A percentile compares a stretch with the other conserved stretches of the same genome.
Conservation (phyloP, 768 basidiomycete genomes). For the Hericium rajendrae region DNA sequence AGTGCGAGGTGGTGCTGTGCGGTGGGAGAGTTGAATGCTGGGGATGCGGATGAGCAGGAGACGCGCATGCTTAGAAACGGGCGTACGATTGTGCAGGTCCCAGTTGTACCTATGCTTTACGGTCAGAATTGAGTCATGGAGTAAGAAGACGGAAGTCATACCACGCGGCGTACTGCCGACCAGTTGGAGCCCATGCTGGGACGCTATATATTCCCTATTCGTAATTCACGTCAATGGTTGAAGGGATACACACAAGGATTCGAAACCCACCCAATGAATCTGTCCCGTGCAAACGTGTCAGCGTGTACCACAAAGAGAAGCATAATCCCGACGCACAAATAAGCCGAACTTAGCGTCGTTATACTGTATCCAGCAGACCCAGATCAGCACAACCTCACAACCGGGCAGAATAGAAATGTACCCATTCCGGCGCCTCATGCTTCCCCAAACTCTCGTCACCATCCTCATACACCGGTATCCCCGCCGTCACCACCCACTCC, state of each 20-base stretch:
- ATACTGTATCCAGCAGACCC: neutral
- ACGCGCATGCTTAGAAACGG: neutral
- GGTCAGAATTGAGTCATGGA: too few relatives aligned
- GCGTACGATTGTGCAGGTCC: neutral
- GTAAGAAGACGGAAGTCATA: neutral
- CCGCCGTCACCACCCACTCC: conserved; percentile 28
- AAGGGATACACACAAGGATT: too few relatives aligned
- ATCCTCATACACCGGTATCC: conserved; percentile 32
- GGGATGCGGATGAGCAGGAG: neutral
- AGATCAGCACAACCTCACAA: neutral
- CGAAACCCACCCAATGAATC: neutral
- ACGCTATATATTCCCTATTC: conserved; percentile 32
- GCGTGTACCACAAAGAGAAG: neutral
- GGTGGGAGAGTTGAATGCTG: neutral
- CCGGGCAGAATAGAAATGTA: neutral
- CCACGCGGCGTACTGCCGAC: conserved; percentile 41
- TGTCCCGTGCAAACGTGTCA: neutral
- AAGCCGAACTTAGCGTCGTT: neutral
- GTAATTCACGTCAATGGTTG: too few relatives aligned
- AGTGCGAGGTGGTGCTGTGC: neutral
- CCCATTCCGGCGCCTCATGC: conserved; percentile 28
- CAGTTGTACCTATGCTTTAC: neutral
- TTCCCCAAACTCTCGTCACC: conserved; percentile 26
- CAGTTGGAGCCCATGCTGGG: conserved; percentile 29
- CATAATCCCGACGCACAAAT: neutral